These are phyloP conservation scores for Pseudogymnoascus verrucosus DNA, from an alignment of 2,329 filamentous ascomycete species.

Conservation along the genomic window DNA sequence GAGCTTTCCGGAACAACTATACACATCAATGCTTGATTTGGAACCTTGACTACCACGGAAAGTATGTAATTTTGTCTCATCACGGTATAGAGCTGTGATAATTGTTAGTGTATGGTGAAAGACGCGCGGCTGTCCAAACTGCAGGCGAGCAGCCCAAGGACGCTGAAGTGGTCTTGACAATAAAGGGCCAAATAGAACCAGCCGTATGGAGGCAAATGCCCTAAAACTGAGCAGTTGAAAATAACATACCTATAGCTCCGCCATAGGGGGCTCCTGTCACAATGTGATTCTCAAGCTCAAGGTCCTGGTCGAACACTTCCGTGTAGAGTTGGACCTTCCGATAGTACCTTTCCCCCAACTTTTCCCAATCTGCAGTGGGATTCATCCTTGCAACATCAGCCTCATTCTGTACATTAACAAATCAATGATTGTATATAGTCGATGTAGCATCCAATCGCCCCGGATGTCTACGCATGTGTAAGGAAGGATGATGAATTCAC, in stretches of 20 bases:
- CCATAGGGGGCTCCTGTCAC: conserved; percentile 88
- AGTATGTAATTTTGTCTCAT: conserved; percentile 75
- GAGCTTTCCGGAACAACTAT: conserved; percentile 84
- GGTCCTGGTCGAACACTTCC: conserved; percentile 81
- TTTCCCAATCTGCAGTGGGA: conserved; percentile 74
- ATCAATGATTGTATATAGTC: neutral
- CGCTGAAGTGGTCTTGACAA: neutral
- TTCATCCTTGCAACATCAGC: conserved; percentile 13
- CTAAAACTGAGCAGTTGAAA: neutral
- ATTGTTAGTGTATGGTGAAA: conserved; percentile 24
- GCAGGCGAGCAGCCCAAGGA: neutral
- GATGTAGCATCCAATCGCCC: neutral
- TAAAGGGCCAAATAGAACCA: neutral
- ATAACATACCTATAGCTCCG: conserved; percentile 73
- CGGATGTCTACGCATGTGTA: neutral
- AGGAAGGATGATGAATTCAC: conserved; percentile 1
- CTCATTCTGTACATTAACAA: conserved; percentile 7
- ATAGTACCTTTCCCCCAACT: conserved; percentile 88
- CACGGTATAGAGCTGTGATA: conserved; percentile 71
- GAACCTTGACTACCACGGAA: conserved; percentile 63
- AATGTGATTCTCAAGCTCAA: conserved; percentile 91
- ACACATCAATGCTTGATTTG: conserved; percentile 86
- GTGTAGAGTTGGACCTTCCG: conserved; percentile 92
- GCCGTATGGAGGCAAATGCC: neutral
- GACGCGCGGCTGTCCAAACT: neutral